These are phyloP conservation scores for Vitis hybrid DNA, from an alignment of 177 flowering plant genomes.

Conservation along the genomic window DNA sequence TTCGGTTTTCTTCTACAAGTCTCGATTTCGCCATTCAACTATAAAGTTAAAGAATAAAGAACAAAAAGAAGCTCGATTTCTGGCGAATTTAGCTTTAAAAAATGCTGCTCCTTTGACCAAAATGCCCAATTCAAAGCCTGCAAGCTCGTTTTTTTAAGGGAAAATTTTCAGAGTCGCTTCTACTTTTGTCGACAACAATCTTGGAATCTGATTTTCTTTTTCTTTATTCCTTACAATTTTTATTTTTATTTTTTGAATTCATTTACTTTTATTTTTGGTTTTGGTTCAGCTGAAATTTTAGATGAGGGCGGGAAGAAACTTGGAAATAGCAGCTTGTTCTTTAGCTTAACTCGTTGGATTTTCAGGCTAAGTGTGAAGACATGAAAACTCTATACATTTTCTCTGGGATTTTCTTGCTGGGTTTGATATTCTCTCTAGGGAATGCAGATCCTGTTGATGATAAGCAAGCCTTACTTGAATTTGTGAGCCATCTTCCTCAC, in stretches of 20 bases:
- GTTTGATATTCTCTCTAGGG: constrained; percentile 16
- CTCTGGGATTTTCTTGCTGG: constrained; percentile 24
- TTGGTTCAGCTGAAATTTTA: neutral
- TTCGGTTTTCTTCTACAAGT: neutral
- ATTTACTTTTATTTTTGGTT: neutral
- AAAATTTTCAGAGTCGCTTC: constrained; percentile 13
- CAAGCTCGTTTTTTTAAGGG: constrained; percentile 24
- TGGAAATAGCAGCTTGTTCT: constrained; percentile 20
- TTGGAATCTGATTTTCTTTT: constrained; percentile 27
- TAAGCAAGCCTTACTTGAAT: constrained; percentile 78
- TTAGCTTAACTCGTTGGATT: neutral
- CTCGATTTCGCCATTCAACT: neutral
- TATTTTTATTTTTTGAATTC: constrained; percentile 4
- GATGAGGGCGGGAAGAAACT: constrained; percentile 4
- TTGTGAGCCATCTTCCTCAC: constrained; percentile 46
- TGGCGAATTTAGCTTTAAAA: constrained; percentile 16
- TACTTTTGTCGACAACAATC: constrained; percentile 40
- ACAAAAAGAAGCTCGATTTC: constrained; percentile 31
- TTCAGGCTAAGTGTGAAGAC: neutral
- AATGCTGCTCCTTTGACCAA: constrained; percentile 24
- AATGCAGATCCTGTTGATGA: constrained; percentile 59
- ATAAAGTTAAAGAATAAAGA: constrained; percentile 15
- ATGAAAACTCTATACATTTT: constrained; percentile 32
- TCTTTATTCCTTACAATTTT: constrained; percentile 12
- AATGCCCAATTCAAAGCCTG: constrained; percentile 30